Evolutionary conservation across 371 early-diverging fungal species (phyloP), one percentile per base, ranked within the genome.

Genomic region (Mucor mucedo): DNA sequence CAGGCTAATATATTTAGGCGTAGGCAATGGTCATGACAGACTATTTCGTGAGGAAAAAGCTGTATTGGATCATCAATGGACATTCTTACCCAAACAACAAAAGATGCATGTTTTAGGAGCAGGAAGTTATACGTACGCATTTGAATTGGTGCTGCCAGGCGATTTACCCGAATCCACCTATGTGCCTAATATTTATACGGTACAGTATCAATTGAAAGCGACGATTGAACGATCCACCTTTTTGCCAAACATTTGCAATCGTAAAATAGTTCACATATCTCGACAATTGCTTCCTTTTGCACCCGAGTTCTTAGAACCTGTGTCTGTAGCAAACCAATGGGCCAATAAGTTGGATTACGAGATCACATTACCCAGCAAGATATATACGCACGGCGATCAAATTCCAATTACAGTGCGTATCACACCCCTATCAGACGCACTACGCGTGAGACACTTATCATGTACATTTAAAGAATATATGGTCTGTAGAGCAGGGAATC

Each of bases 201-300:
- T 80, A 7, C 68, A 73, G 29, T 80, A 80, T 53, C 66, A 71
- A 11, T 65, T 80, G n/a, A 80, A 73, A 44, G 81, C 75, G 3
- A 52, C 65, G 11, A 62, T 74, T 27, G 77, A 78, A 58, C 62
- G 81, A 21, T 65, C 78, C 2, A 59, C 59, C n/a, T 60, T 79
- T 40, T 45, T 76, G 40, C 76, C 80, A 35, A 71, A 74, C 44
- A 39, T 68, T 21, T 52, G 63, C 14, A 35, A 44, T 2, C 50
- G 63, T 35, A 65, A 70, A 38, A 13, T 47, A 2, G 41, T 75
- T 21, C 69, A 71, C 45, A 9, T 76, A 33, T 70, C 72, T 44
- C 72, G 76, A 2, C 76, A 74, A 53, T 45, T 65, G 27, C 44
- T 65, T 13, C 65, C 70, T 13, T 45, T 76, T 27, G 59, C 66